Base-by-base conservation (phyloP, 768 basidiomycete species). In the Chalciporus chontae region DNA sequence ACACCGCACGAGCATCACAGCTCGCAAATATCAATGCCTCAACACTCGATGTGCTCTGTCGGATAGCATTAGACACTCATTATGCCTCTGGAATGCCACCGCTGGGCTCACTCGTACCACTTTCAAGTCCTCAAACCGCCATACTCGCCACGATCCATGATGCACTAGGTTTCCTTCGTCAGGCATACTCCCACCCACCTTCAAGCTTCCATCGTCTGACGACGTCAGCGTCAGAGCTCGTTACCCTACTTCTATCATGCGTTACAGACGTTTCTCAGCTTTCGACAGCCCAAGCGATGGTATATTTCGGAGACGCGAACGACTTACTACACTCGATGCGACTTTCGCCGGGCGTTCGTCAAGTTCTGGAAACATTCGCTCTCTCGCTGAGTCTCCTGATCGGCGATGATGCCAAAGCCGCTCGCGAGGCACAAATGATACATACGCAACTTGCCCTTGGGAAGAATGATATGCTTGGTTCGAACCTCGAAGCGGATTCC, bases 351-450 rank as follows among this genome's bases (percentile, higher is more conserved):
- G 73, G 75, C 38, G 71, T 81, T 42, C 74, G 81, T 50, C 78
- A 79, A 50, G 75, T 77, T 26, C 62, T 89, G 21, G 85, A 88
- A 54, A 70, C 71, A 10, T 83, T 84, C 56, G 71, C 73, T 4
- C 60, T 87, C 32, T 78, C 81, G 5, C 64, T 89, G 39, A 79
- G 78, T 48, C 71, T 84, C 51, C 57, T 82, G 26, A 73, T 86
- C 27, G 83, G 82, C 34, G 85, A 87, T 56, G 86, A 88, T 49
- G 79, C 78, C 21, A 87, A 85, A 62, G 77, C 74, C 41, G 77
- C 81, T n/a, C 73, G 79, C 49, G 85, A 89, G 66, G 80, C 83
- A 14, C 84, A 87, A 51, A 75, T 86, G 66, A 78, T 86, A 70
- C 85, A 87, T 45, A 78, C 83, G 34, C 85, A 84, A 50, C 62